Evolutionary conservation across 2,329 filamentous ascomycete genomes (phyloP), one percentile per base, ranked within the genome.

Genomic region (Ophiosphaerella korrae): DNA sequence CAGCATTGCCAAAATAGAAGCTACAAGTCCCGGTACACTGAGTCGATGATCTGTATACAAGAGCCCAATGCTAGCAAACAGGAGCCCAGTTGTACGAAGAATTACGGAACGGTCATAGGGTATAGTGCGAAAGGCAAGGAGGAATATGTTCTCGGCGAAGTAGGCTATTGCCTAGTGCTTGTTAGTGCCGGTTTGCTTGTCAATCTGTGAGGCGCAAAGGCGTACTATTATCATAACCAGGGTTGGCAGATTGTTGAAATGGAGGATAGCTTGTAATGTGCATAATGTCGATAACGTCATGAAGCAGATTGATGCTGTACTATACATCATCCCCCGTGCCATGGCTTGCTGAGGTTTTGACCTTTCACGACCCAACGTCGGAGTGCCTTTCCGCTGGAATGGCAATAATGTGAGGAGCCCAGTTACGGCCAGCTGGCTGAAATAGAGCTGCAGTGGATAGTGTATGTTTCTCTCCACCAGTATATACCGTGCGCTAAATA

Each of bases 191-290:
- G 23, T 14, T 36, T 33, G 12, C 14, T 24, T 24, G n/a, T 38
- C 31, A 11, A 32, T 11, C 26, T 5, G 6, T 5, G 18, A n/a
- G 13, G 1, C 16, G 16, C 12, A 29, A n/a, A 24, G 11, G 53
- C 66, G 57, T 54, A 71, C 70, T 2, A 59, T 57, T 9, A 71
- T 47, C 62, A 71, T 68, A 18, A 55, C 50, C n/a, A 73, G 44
- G 0, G 68, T 62, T 2, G 69, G 53, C 4, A 71, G 26, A 40
- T 73, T 70, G 18, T 58, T 57, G 29, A 65, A 64, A 48, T 71
- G 70, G 16, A 73, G 33, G 11, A 70, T 50, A 7, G 68, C 63
- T 43, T 72, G 68, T 11, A 65, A 37, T 14, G 51, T 53, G 21
- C 66, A 58, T 7, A 62, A 50, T 11, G 60, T 53, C 3, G 67